Base-by-base conservation (phyloP, 352 stramenopile species). In the Globisporangium echinulatum region DNA sequence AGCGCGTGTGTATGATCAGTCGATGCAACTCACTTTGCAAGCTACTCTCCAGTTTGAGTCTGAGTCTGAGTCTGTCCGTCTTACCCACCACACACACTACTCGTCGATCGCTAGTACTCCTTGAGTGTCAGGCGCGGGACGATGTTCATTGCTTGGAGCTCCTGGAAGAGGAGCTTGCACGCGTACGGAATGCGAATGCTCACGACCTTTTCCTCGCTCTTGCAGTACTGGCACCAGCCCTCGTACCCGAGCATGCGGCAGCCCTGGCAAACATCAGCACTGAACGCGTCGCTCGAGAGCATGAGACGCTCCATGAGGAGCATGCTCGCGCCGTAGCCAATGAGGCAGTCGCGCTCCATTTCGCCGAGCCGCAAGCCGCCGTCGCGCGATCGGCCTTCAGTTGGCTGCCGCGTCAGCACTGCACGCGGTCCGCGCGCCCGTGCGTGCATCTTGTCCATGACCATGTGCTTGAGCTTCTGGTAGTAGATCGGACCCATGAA, bases 391-490 rank as follows among this genome's bases (percentile, higher is more conserved):
- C 97, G 82, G 59, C 98, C 98, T 86, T 99, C 97, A 5, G 97
- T 99, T 13, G 98, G 98, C 76, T 99, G 98, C 1, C 97, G 87
- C 48, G 98, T 99, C 2, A 99, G 83, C 47, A 96, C 87, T 3
- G 96, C 96, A 33, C 96, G 87, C 40, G 96, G 96, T 14, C 96
- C 96, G 49, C 96, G 84, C 15, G 97, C 94, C 62, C 98, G 87
- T 17, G 97, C 97, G 73, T 99, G 97, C 87, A 99, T 99, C 82
- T 99, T 99, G 79, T 99, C 98, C 82, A 99, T 96, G n/a, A 99
- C 98, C 98, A 99, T 99, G 74, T 99, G 98, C 82, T 99, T 99
- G 15, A 99, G 84, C 74, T 99, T 99, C 75, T 99, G 98, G 72
- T 99, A 99, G 73, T 99, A 99, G 17, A 99, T 96, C 33, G 97